Base-by-base conservation (phyloP, 2,329 filamentous ascomycete genomes). In the Neopestalotiopsis sp. region DNA sequence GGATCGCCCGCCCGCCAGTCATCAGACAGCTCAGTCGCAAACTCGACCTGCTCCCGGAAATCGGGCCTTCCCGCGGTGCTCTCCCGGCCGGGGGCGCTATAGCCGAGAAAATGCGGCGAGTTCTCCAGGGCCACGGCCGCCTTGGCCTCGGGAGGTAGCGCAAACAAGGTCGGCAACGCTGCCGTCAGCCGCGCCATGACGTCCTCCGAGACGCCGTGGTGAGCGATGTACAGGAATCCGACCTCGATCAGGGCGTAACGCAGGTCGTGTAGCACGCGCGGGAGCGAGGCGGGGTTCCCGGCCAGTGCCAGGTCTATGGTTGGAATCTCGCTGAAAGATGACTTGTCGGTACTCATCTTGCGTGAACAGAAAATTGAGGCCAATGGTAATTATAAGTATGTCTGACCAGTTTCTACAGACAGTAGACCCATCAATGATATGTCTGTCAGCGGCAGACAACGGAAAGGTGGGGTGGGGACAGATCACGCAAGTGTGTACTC, bases 31-130 rank as follows among this genome's bases (percentile, higher is more conserved):
- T 90, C 88, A 0, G 87, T 90, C 14, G 86, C 88, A 73, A 88
- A 87, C 74, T 90, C 88, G 62, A 89, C 86, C 72, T 90, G 88
- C 74, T 91, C 88, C 20, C 88, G 79, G 20, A 81, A 77, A 73
- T 91, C 88, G 14, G 77, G 73, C 65, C 79, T 77, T 0, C 87
- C 86, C 0, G 86, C 84, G 1, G 89, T 91, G 0, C 79, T 87
- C 75, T 90, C 89, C 30, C 84, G 80, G 0, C 87, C 88, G 20
- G 83, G 82, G 0, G 80, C 83, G 70, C 86, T 88, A 74, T 90
- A 90, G 0, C 89, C 89, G 2, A 91, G 79, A 68, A 91, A 89
- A 74, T 90, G 88, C 10, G 88, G 87, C 1, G 86, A 90, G 32
- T 88, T 86, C 32, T 81, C 76, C 20, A 87, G 78, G 0, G 82